Percentiles rank a stretch among this genome's conserved stretches.
phyloP scores from a whole-genome alignment of 208 protist genomes.

The Hexamita inflata region DNA sequence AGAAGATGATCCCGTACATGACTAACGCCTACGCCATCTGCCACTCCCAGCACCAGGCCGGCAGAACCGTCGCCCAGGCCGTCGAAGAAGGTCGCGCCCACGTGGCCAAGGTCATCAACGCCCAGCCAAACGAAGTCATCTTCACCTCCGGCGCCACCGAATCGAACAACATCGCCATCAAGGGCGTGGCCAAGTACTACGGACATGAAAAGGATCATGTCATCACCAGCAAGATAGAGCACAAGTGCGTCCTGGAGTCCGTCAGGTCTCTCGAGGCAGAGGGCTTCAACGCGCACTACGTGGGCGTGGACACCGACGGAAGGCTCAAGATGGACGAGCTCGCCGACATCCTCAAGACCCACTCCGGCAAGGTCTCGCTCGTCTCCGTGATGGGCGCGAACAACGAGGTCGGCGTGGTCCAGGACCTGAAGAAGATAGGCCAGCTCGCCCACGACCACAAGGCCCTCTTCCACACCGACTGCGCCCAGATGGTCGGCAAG shows the following conservation, averaged over 20 bases:
- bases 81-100: conserved; percentile 75
- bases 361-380: not conserved
- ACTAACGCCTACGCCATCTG: conserved; percentile 90
- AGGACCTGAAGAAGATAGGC: conserved; percentile 24
- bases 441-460: conserved; percentile 12
- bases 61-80: conserved; percentile 73
- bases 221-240: conserved; percentile 28
- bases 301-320: conserved; percentile 27
- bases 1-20: conserved; percentile 90
- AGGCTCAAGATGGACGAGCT: conserved; percentile 27
- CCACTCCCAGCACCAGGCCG: conserved; percentile 86
- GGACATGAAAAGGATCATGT: conserved; percentile 15
- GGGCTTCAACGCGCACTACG: conserved; percentile 25
- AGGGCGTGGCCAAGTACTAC: conserved; percentile 25
- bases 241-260: conserved; percentile 39
- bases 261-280: conserved; percentile 20
- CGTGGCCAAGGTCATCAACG: conserved; percentile 69
- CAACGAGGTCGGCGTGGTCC: conserved; percentile 37
- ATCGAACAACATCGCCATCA: conserved; percentile 38
- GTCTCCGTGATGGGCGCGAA: conserved; percentile 39
- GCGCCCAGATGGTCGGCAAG: conserved; percentile 32
- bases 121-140: conserved; percentile 78
- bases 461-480: conserved; percentile 34
- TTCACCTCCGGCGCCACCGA: conserved; percentile 39
- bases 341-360: conserved; percentile 8